Evolutionary conservation across 768 basidiomycete species (phyloP).

Genomic region (Lentinula detonsa): DNA sequence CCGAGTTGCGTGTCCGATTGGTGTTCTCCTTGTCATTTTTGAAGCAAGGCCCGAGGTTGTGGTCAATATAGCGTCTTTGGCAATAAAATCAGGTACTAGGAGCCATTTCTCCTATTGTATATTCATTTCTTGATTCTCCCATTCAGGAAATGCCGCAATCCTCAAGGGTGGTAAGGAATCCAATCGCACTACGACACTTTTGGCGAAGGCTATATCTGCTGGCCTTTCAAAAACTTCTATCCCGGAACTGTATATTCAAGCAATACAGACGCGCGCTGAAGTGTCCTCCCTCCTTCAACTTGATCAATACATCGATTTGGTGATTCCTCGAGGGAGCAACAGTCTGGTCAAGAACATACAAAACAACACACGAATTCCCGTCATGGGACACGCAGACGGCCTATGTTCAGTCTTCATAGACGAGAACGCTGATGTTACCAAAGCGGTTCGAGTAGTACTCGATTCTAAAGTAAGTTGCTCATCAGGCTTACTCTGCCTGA

Average conservation of each 20-base stretch:
- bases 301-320: slow-evolving; percentile 92
- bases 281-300: slow-evolving; percentile 81
- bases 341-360: slow-evolving; percentile 85
- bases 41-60: slow-evolving; percentile 97
- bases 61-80: slow-evolving; percentile 92
- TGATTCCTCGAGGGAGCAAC: slow-evolving; percentile 95
- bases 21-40: slow-evolving; percentile 93
- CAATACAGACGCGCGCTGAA: slow-evolving; percentile 86
- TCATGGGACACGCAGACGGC: slow-evolving; percentile 99
- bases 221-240: slow-evolving; percentile 72
- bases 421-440: slow-evolving; percentile 68
- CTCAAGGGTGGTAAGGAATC: slow-evolving; percentile 98
- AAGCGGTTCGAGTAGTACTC: slow-evolving; percentile 75
- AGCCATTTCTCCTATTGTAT: background rate
- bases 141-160: slow-evolving; percentile 89
- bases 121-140: background rate
- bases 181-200: slow-evolving; percentile 64
- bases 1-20: slow-evolving; percentile 93
- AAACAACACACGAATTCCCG: slow-evolving; percentile 85
- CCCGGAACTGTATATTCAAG: slow-evolving; percentile 80
- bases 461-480: slow-evolving; percentile 76
- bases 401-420: slow-evolving; percentile 90
- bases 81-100: slow-evolving; percentile 86
- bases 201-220: slow-evolving; percentile 73
- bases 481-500: background rate